These are phyloP conservation scores for Penicillium sclerotiorum DNA, from an alignment of 2,329 filamentous ascomycete genomes.

Conservation along the genomic window DNA sequence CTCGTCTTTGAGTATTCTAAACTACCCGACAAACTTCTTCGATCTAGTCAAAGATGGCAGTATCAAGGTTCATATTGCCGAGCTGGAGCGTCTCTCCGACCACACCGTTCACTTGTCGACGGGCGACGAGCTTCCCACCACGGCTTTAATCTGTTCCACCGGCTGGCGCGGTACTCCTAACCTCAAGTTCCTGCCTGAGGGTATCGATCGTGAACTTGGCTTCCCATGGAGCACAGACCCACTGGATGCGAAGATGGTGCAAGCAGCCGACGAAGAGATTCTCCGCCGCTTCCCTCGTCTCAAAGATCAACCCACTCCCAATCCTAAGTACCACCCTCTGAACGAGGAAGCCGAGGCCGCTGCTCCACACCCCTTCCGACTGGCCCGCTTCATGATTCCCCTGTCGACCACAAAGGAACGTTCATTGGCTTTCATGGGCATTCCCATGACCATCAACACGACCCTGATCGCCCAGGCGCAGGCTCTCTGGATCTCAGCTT, in stretches of 20 bases:
- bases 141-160: slow-evolving; percentile 59
- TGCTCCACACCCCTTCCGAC: slow-evolving; percentile 50
- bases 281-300: slow-evolving; percentile 55
- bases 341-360: slow-evolving; percentile 37
- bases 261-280: slow-evolving; percentile 55
- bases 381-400: slow-evolving; percentile 53
- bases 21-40: slow-evolving; percentile 62
- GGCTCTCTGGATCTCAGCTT: slow-evolving; percentile 67
- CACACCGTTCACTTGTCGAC: slow-evolving; percentile 52
- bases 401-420: slow-evolving; percentile 43
- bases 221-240: slow-evolving; percentile 45
- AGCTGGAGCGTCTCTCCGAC: slow-evolving; percentile 54
- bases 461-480: slow-evolving; percentile 50
- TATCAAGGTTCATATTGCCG: slow-evolving; percentile 59
- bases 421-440: slow-evolving; percentile 54
- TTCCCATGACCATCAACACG: slow-evolving; percentile 51
- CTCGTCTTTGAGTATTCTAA: slow-evolving; percentile 61
- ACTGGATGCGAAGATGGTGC: slow-evolving; percentile 40
- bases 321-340: slow-evolving; percentile 31
- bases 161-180: slow-evolving; percentile 58
- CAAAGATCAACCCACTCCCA: slow-evolving; percentile 41
- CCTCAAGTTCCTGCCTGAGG: slow-evolving; percentile 51
- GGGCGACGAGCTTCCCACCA: slow-evolving; percentile 48
- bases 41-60: slow-evolving; percentile 56
- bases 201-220: slow-evolving; percentile 49